A percentile compares a stretch with the other conserved stretches of the same genome.
Evolutionary conservation across 1,139 yeast genomes (phyloP).

Genomic region (Debaryomyces singareniensis): DNA sequence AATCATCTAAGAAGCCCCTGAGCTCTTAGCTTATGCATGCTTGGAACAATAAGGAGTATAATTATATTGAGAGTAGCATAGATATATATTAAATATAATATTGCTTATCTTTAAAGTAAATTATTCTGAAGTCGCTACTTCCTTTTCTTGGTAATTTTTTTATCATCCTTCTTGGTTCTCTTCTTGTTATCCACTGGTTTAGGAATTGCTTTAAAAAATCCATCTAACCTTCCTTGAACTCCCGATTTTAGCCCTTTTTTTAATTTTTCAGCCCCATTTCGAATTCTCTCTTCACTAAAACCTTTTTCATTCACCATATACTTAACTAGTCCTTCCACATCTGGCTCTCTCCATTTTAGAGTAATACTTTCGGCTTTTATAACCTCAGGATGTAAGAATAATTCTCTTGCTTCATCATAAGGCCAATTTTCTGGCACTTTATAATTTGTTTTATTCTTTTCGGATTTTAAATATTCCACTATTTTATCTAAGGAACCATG

Average conservation of each 20-base stretch:
- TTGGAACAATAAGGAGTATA: no score
- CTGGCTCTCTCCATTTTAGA: slow-evolving; percentile 75
- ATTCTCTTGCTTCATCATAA: slow-evolving; percentile 75
- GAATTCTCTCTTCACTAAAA: slow-evolving; percentile 86
- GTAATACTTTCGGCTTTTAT: slow-evolving; percentile 51
- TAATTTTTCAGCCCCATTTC: slow-evolving; percentile 79
- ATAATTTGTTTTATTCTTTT: slow-evolving; percentile 62
- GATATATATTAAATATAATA: slow-evolving; percentile 2
- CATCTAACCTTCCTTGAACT: slow-evolving; percentile 88
- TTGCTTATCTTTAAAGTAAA: no score
- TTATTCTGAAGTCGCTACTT: no score
- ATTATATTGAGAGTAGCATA: slow-evolving; percentile 23
- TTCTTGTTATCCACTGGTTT: slow-evolving; percentile 24
- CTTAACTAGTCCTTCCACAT: slow-evolving; percentile 65
- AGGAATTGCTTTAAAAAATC: slow-evolving; percentile 74
- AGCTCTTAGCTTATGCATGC: no score
- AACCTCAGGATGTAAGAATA: slow-evolving; percentile 80
- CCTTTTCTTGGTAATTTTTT: no score
- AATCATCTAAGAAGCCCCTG: slow-evolving; percentile 76
- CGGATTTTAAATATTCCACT: slow-evolving; percentile 53
- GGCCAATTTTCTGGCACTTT: slow-evolving; percentile 96
- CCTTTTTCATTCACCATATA: slow-evolving; percentile 75
- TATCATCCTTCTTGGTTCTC: slow-evolving; percentile 12
- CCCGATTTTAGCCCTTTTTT: slow-evolving; percentile 79
- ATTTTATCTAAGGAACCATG: slow-evolving; percentile 76